Conservation (phyloP, 306 rosid species). For the Quercus parvula region DNA sequence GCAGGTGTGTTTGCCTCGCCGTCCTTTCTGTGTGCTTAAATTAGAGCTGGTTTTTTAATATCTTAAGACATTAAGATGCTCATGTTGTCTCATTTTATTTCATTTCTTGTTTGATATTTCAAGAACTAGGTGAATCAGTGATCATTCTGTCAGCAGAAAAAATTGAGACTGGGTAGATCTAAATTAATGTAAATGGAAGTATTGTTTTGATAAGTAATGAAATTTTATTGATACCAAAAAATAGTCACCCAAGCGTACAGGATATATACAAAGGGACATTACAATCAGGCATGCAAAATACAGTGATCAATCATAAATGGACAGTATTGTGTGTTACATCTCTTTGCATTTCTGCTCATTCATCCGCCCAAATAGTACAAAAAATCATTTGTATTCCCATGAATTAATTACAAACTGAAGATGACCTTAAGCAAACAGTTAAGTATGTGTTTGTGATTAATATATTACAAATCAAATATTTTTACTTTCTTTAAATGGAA, state of each 20-base stretch:
- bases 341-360: neutral
- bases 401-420: neutral
- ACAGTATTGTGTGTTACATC: neutral
- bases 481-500: neutral
- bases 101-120: too few relatives aligned
- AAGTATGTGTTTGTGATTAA: neutral
- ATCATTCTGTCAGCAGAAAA: too few relatives aligned
- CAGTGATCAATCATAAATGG: too few relatives aligned
- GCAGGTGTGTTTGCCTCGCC: constrained; percentile 52
- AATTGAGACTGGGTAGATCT: neutral
- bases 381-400: neutral
- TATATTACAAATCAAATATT: neutral
- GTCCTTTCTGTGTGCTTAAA: constrained; percentile 15
- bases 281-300: too few relatives aligned
- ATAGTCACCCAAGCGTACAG: too few relatives aligned
- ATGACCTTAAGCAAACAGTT: neutral
- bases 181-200: neutral
- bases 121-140: too few relatives aligned
- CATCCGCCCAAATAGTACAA: neutral
- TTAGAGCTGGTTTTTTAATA: too few relatives aligned
- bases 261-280: too few relatives aligned
- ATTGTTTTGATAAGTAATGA: too few relatives aligned
- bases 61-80: too few relatives aligned
- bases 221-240: too few relatives aligned
- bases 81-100: too few relatives aligned